Evolutionary conservation across 2,329 filamentous ascomycete genomes (phyloP), one percentile per base, ranked within the genome.

Genomic region (Cladosporium halotolerans): DNA sequence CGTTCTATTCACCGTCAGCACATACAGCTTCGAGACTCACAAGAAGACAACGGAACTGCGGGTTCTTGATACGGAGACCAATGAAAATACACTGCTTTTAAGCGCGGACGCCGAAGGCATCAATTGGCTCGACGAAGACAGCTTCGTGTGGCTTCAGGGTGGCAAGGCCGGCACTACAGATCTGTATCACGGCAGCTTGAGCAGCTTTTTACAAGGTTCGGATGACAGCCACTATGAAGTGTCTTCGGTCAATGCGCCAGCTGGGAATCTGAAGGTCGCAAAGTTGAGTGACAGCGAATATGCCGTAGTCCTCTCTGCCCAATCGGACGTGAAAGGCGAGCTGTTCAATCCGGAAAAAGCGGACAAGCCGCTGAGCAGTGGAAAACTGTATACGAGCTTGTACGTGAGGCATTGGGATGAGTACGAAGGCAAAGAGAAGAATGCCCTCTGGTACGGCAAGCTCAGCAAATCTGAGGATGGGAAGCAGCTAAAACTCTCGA

Each of bases 1-100:
- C 54, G 76, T 85, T 44, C 70, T 90, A 28, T 89, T 85, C 65
- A 82, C 82, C 40, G 80, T 83, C 13, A 88, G 86, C 0, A 82
- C 84, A 1, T 96, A 95, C 69, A 91, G 83, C 4, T 96, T 96
- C 69, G 77, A 86, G 38, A 78, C 81, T 0, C 89, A 95, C 66
- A 76, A 77, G 44, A 86, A 85, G 66, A 80, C 78, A 4, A 78
- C 75, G 55, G 84, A 90, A 72, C 84, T 86, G 60, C 81, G 84
- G 14, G 69, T 92, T 23, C 73, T 96, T 39, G 83, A 92, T 60
- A 76, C 90, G 55, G 73, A 78, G 43, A 81, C 79, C 7, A 84
- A 85, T 33, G 84, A 84, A 3, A 80, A 76, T 3, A 70, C 84
- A 10, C 74, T 95, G 9, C 85, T 82, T 44, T 79, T 85, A 49